Evolutionary conservation across 1,284 basidiomycete genomes (phyloP).

Genomic region (Volvariella volvacea): DNA sequence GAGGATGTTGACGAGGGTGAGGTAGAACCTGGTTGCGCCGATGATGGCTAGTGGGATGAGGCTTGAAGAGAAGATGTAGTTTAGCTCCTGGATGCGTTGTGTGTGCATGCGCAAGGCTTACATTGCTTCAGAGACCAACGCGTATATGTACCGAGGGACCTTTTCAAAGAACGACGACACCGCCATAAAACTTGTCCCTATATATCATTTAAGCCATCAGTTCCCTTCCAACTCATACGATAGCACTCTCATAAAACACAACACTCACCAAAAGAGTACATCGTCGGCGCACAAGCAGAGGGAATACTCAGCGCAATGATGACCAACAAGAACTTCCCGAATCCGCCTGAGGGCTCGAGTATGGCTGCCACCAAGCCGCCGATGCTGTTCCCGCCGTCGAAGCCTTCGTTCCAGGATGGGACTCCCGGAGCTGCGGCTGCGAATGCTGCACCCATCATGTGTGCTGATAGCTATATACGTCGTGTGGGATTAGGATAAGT

Average conservation of each 20-base stretch:
- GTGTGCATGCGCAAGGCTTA: constrained; percentile 15
- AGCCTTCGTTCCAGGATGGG: constrained; percentile 50
- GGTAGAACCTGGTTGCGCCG: constrained; percentile 52
- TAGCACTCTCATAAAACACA: neutral
- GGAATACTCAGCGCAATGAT: constrained; percentile 42
- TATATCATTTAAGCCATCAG: no score
- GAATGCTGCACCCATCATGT: constrained; percentile 61
- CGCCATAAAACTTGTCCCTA: constrained; percentile 64
- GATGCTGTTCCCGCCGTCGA: constrained; percentile 45
- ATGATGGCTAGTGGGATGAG: constrained; percentile 54
- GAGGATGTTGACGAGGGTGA: constrained; percentile 48
- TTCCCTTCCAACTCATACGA: no score
- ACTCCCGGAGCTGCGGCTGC: constrained; percentile 51
- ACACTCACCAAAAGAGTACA: constrained; percentile 63
- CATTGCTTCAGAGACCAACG: constrained; percentile 71
- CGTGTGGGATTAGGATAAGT: neutral
- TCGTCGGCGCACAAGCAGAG: constrained; percentile 59
- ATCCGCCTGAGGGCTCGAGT: constrained; percentile 42
- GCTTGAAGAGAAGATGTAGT: constrained; percentile 24
- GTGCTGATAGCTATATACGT: constrained; percentile 40
- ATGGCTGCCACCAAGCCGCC: constrained; percentile 55
- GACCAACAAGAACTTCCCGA: constrained; percentile 42
- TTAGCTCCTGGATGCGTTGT: neutral
- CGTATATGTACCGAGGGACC: constrained; percentile 62
- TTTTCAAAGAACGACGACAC: constrained; percentile 45